Evolutionary conservation across 495 filamentous ascomycete genomes (phyloP).

Genomic region (Amphirosellinia nigrospora): DNA sequence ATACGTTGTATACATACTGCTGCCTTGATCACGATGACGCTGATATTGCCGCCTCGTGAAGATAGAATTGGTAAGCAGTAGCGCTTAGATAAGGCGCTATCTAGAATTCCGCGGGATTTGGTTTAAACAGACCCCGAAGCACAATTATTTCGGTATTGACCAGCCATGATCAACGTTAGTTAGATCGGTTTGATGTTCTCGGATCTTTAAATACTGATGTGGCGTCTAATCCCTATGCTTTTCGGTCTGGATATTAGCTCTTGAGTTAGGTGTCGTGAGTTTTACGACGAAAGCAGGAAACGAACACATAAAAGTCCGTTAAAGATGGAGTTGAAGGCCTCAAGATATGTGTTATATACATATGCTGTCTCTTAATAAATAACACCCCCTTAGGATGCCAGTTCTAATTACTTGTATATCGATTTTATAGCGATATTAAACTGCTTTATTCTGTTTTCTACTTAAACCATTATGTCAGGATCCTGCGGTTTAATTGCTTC

Average conservation of each 20-base stretch:
- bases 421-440: no score
- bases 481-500: no score
- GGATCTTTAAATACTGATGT: not conserved
- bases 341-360: no score
- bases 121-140: conserved; percentile 8
- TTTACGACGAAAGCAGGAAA: no score
- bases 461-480: no score
- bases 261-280: not conserved
- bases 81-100: conserved; percentile 10
- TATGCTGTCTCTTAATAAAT: no score
- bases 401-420: no score
- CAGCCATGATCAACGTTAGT: not conserved
- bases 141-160: not conserved
- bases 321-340: no score
- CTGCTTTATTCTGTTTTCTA: no score
- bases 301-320: no score
- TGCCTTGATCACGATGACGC: not conserved
- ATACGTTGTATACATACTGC: not conserved
- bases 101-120: conserved; percentile 16
- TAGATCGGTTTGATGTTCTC: not conserved
- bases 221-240: not conserved
- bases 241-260: not conserved
- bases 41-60: not conserved
- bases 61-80: conserved; percentile 6
- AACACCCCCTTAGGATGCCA: no score